phyloP scores from a whole-genome alignment of 345 rosid species.

The Populus davidiana region DNA sequence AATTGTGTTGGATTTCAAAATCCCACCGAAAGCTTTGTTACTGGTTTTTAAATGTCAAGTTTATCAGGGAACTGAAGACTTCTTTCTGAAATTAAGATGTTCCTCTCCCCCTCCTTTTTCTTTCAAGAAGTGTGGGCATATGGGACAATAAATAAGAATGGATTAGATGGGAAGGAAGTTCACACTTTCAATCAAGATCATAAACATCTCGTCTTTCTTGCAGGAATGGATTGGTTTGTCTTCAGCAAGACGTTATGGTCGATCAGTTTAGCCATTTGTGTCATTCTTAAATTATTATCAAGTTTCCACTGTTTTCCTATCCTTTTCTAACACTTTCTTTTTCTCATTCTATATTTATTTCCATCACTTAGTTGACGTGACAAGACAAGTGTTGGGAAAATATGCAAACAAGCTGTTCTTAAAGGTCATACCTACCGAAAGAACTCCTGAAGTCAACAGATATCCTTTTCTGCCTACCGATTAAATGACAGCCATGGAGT shows the following conservation, averaged over 20 bases:
- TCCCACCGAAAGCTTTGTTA: neutral
- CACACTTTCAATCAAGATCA: neutral
- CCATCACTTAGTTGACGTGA: slow-evolving; percentile 56
- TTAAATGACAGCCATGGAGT: slow-evolving; percentile 27
- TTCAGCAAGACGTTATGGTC: slow-evolving; percentile 59
- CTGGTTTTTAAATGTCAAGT: neutral
- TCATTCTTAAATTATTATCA: neutral
- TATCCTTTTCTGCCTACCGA: slow-evolving; percentile 25
- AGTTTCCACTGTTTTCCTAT: neutral
- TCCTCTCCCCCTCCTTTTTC: neutral
- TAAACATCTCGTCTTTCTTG: slow-evolving; percentile 10
- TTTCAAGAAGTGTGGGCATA: neutral
- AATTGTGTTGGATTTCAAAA: neutral
- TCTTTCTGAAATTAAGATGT: neutral
- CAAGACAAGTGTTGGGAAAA: slow-evolving; percentile 69
- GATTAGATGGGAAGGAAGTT: neutral
- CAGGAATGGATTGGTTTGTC: slow-evolving; percentile 61
- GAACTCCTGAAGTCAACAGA: neutral
- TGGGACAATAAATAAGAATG: neutral
- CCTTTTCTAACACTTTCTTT: neutral
- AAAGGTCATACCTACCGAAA: no score
- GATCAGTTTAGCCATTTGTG: slow-evolving; percentile 11
- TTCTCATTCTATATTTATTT: neutral
- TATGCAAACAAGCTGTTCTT: slow-evolving; percentile 56
- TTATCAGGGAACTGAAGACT: neutral